phyloP scores from a whole-genome alignment of 257 asterid genomes.

The Osmanthus fragrans region DNA sequence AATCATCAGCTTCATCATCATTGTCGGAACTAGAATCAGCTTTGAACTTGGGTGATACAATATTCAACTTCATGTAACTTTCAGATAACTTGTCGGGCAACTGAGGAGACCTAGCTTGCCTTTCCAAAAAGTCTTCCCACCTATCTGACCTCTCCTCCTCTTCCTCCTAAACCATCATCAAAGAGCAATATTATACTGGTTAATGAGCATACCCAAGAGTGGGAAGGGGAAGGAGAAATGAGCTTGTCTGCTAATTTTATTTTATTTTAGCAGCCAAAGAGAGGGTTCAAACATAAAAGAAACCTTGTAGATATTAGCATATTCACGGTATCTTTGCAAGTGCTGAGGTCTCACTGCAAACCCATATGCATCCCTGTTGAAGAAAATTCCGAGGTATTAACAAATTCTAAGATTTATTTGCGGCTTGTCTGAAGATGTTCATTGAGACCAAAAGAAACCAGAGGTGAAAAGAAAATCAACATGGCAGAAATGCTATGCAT shows the following conservation, averaged over 20 bases:
- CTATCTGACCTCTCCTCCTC: constrained; percentile 93
- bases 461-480: constrained; percentile 5
- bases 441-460: background rate
- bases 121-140: constrained; percentile 74
- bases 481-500: background rate
- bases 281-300: constrained; percentile 12
- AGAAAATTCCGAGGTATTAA: constrained; percentile 22
- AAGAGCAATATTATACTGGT: background rate
- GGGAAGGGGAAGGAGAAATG: background rate
- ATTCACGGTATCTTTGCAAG: constrained; percentile 83
- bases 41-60: constrained; percentile 34
- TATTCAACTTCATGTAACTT: constrained; percentile 23
- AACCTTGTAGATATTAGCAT: constrained; percentile 89
- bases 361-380: constrained; percentile 90
- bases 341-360: constrained; percentile 97
- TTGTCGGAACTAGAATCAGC: constrained; percentile 29
- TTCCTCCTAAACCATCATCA: constrained; percentile 61
- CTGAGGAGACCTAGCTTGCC: constrained; percentile 54
- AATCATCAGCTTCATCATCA: constrained; percentile 20
- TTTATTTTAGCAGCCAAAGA: constrained; percentile 8
- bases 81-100: constrained; percentile 43
- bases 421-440: background rate
- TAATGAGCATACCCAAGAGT: background rate
- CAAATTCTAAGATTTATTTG: constrained; percentile 19
- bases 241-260: background rate